Percentiles rank a stretch among this genome's conserved stretches.
Conservation (phyloP, 1,139 yeast genomes). For the Lipomyces yarrowii region DNA sequence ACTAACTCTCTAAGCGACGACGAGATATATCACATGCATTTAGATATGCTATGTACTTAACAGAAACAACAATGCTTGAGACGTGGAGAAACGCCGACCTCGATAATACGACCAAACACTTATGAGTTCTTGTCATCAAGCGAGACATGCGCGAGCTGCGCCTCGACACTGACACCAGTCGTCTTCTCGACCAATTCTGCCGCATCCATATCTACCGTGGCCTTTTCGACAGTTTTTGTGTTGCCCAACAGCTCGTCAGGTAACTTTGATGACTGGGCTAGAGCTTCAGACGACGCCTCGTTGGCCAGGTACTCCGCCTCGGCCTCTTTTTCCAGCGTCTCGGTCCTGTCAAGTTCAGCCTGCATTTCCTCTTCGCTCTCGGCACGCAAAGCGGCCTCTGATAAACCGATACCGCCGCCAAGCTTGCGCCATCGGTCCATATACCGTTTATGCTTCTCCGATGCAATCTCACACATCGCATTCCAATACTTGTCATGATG, state of each 20-base stretch:
- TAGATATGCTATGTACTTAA: background rate
- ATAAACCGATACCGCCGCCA: constrained; percentile 74
- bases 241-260: constrained; percentile 24
- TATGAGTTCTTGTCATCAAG: constrained; percentile 20
- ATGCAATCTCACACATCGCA: constrained; percentile 60
- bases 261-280: constrained; percentile 11
- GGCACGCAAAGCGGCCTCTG: constrained; percentile 66
- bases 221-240: constrained; percentile 19
- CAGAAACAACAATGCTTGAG: background rate
- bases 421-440: constrained; percentile 63
- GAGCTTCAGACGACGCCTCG: background rate
- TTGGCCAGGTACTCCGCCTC: constrained; percentile 7
- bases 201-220: constrained; percentile 16
- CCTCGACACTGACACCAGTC: constrained; percentile 17
- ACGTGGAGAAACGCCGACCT: background rate
- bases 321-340: constrained; percentile 15
- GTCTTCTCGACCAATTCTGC: constrained; percentile 24
- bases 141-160: constrained; percentile 21
- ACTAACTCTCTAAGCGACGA: background rate
- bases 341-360: constrained; percentile 11
- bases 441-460: constrained; percentile 57
- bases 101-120: too few species aligned
- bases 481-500: constrained; percentile 83
- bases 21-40: background rate
- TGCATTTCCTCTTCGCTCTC: constrained; percentile 20